phyloP scores from a whole-genome alignment of 768 basidiomycete species.

The Gyrodon lividus region DNA sequence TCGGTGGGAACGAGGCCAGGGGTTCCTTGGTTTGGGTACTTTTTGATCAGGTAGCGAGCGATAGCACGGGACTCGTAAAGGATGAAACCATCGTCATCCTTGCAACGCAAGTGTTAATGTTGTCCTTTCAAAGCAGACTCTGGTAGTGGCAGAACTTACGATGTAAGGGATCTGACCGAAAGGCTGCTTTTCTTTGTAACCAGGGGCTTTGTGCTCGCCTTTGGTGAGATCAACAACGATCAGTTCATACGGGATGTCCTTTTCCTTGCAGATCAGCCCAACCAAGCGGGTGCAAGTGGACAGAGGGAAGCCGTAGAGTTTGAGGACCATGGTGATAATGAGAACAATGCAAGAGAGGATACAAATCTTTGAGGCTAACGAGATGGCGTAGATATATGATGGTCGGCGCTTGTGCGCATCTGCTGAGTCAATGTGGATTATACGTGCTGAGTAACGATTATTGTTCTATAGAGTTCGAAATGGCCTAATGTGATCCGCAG shows the following conservation, averaged over 20 bases:
- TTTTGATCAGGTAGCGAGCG: conserved; percentile 53
- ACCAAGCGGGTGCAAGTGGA: conserved; percentile 56
- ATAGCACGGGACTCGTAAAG: conserved; percentile 67
- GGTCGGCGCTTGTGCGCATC: neutral
- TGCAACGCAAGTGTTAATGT: neutral
- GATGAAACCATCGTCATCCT: conserved; percentile 63
- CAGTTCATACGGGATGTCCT: conserved; percentile 54
- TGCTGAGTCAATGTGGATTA: neutral
- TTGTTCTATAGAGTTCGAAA: neutral
- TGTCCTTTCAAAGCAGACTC: no score
- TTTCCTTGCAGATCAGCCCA: conserved; percentile 51
- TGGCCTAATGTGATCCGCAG: no score
- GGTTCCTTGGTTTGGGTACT: conserved; percentile 52
- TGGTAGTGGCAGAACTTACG: conserved; percentile 14
- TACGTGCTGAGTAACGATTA: no score
- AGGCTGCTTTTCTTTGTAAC: conserved; percentile 51
- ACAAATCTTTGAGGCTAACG: neutral
- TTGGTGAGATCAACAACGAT: conserved; percentile 42
- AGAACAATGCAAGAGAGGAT: neutral
- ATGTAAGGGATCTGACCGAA: conserved; percentile 54
- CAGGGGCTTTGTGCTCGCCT: conserved; percentile 45
- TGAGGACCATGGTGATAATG: conserved; percentile 34
- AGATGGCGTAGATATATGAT: conserved; percentile 4
- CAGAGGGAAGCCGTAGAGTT: conserved; percentile 29
- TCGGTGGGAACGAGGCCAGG: conserved; percentile 47